A percentile compares a stretch with the other conserved stretches of the same genome.
These are phyloP conservation scores for Erodium chrysanthum DNA, from an alignment of 441 rosid genomes.

Conservation along the genomic window DNA sequence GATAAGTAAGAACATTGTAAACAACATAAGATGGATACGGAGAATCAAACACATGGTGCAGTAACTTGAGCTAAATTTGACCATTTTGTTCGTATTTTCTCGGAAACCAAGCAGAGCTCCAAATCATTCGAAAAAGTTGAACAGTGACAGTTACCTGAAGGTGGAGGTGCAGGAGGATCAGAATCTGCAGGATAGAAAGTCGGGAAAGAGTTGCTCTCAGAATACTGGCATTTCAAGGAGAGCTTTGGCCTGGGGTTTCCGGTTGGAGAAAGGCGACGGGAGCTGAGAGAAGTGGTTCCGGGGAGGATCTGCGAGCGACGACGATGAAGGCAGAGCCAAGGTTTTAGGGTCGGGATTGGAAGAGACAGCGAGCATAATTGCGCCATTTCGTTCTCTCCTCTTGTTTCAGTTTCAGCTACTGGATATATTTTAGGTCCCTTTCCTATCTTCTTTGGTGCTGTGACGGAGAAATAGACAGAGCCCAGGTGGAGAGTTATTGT, in stretches of 20 bases:
- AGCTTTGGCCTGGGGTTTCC: constrained; percentile 11
- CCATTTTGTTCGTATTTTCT: not conserved
- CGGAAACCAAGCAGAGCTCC: not conserved
- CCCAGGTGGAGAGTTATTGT: not conserved
- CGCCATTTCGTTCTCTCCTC: constrained; percentile 9
- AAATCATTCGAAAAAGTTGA: not conserved
- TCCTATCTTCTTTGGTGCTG: not conserved
- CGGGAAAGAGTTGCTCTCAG: constrained; percentile 20
- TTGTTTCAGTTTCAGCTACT: not conserved
- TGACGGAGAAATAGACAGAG: not conserved
- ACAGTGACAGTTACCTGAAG: constrained; percentile 18
- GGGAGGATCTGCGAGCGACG: constrained; percentile 4
- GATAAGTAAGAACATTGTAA: not conserved
- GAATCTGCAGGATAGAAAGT: constrained; percentile 20
- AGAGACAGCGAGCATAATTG: constrained; percentile 8
- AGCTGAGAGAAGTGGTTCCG: not conserved
- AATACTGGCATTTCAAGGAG: constrained; percentile 35
- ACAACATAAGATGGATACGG: not conserved
- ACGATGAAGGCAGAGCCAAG: constrained; percentile 6
- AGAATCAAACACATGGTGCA: not conserved
- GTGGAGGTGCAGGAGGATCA: constrained; percentile 22
- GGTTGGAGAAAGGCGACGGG: constrained; percentile 10
- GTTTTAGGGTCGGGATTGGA: constrained; percentile 12
- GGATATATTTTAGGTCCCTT: too few species aligned
- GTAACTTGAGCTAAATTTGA: not conserved